Evolutionary conservation across 192 early-diverging fungal species (phyloP).

Genomic region (Umbelopsis sp.): DNA sequence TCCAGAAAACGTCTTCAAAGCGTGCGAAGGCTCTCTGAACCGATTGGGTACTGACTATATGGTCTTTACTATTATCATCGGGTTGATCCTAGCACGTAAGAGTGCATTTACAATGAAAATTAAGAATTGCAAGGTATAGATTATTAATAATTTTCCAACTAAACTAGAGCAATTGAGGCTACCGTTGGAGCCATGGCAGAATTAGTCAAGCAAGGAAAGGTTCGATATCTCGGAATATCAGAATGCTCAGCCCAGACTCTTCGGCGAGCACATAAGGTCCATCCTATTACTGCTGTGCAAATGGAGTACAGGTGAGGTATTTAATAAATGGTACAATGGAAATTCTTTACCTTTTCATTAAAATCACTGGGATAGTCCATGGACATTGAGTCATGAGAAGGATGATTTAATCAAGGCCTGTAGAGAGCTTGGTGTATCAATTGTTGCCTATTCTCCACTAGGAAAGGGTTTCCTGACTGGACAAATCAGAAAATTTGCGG

Average conservation of each 20-base stretch:
- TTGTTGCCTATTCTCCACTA: slow-evolving; percentile 46
- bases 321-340: too few species aligned
- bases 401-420: slow-evolving; percentile 67
- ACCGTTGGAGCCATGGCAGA: slow-evolving; percentile 64
- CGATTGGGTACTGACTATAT: slow-evolving; percentile 71
- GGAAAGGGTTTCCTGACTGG: slow-evolving; percentile 63
- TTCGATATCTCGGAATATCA: slow-evolving; percentile 58
- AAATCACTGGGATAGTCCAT: slow-evolving; percentile 38
- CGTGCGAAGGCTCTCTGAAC: slow-evolving; percentile 58
- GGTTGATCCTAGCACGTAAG: slow-evolving; percentile 52
- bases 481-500: slow-evolving; percentile 46
- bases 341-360: background rate
- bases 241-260: slow-evolving; percentile 64
- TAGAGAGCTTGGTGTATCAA: slow-evolving; percentile 61
- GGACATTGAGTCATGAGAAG: slow-evolving; percentile 61
- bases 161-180: slow-evolving; percentile 52
- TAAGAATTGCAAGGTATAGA: too few species aligned
- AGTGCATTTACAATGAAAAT: background rate
- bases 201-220: slow-evolving; percentile 68
- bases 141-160: too few species aligned
- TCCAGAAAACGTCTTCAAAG: slow-evolving; percentile 49
- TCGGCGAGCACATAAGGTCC: slow-evolving; percentile 63
- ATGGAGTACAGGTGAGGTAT: slow-evolving; percentile 24
- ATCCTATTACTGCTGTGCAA: slow-evolving; percentile 64
- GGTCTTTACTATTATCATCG: slow-evolving; percentile 69